Base-by-base conservation (phyloP, 2,329 filamentous ascomycete genomes). In the Hypoxylon sp. region DNA sequence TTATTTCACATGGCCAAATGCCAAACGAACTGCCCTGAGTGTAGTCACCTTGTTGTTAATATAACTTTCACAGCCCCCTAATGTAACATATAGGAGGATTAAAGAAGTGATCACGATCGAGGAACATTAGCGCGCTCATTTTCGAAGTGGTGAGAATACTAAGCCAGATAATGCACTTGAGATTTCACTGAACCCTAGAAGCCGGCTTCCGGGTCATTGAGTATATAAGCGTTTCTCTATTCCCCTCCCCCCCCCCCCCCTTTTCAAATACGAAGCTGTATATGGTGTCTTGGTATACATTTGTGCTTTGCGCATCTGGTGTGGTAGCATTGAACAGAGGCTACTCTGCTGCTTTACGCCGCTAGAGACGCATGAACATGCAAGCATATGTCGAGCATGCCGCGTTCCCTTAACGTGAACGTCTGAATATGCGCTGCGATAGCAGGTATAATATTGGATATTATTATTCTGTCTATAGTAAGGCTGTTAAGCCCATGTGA, bases 401-500 rank as follows among this genome's bases (percentile, higher is more conserved):
- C 39, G 37, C 22, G 43, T 26, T 15, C 44, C 57, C 17, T 46
- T 20, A 26, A 52, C 34, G 51, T 44, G 43, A 53, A 58, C 53
- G 37, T 56, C 57, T 54, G 22, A 43, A 47, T 30, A 13, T 53
- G 47, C 44, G 17, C 26, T 56, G 52, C 57, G 51, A 56, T 39
- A 28, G 44, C 13, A 59, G 15, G 30, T 54, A 32, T 43, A 52
- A 34, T 55, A 47, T 60, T 49, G 52, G 47, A 11, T 7, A 30
- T 19, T 49, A 32, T 26, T 57, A 32, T 28, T 26, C 4, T 26
- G 4, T 19, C 15, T 57, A 39, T 24, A 57, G 43, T 49, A 24
- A n/a, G 32, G 46, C 55, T 34, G 49, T 65, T 44, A 44, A 65
- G 58, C 54, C 24, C 37, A 57, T 57, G 24, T n/a, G n/a, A n/a